Base-by-base conservation (phyloP, 306 rosid species). In the Cercis canadensis region DNA sequence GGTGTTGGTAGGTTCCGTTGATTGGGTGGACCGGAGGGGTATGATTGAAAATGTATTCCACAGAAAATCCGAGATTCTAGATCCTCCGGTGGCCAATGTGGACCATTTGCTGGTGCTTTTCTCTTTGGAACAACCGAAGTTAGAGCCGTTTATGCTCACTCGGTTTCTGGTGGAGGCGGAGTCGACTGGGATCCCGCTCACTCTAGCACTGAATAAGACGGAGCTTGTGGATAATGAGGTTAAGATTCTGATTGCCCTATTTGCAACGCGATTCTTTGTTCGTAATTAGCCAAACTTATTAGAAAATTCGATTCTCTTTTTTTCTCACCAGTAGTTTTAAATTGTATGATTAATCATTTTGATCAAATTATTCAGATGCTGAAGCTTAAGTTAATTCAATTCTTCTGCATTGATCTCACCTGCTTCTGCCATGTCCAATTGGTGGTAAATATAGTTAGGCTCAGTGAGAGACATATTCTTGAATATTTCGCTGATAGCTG, bases 41-140 rank as follows among this genome's bases (percentile, higher is more conserved):
- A 81, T 87, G 97, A 90, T 90, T 65, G 97, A 88, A 80, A 90
- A 90, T 17, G 96, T 94, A 17, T 89, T 88, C 62, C 89, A 76
- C 74, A 72, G 97, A 21, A 80, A 73, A 24, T 87, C 88, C 1
- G 92, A 89, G 85, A 89, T 90, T 53, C 90, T 87, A 8, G 98
- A 94, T n/a, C 97, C 98, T 72, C 97, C 95, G 2, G 89, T 94
- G 24, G 90, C 97, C 19, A 93, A 90, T 70, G 98, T 93, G 41
- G 92, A 90, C 62, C 97, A 82, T 53, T 77, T 94, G 11, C 90
- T 94, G 1, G 87, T 94, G 51, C 83, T 90, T 2, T 94, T 94
- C 77, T 90, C 98, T 21, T 56, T 94, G 40, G 96, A 90, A 11
- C 94, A 87, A 63, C 98, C 98, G 0, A 89, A 66, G 74, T 70